These are phyloP conservation scores for Cutaneotrichosporon curvatum DNA, from an alignment of 1,284 basidiomycete genomes.

Conservation along the genomic window DNA sequence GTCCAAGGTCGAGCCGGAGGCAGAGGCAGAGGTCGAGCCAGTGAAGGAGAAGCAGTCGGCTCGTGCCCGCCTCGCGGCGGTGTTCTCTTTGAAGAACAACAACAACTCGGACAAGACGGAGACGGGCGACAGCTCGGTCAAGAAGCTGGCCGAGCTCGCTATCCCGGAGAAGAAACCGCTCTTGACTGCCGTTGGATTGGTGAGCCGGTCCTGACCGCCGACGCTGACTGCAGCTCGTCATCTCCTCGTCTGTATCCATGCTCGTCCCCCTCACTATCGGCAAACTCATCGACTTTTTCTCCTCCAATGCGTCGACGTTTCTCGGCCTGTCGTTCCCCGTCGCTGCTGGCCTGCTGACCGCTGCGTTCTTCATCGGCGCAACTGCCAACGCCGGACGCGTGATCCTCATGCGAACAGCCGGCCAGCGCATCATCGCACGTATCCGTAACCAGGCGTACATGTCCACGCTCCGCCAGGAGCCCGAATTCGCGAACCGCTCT, in stretches of 20 bases:
- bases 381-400: constrained; percentile 62
- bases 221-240: constrained; percentile 47
- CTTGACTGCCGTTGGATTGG: constrained; percentile 59
- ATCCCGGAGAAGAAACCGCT: constrained; percentile 70
- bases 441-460: constrained; percentile 76
- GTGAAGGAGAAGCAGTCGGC: constrained; percentile 1
- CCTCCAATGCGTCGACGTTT: constrained; percentile 67
- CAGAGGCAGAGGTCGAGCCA: background rate
- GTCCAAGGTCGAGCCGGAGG: background rate
- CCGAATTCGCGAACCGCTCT: constrained; percentile 84
- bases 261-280: constrained; percentile 84
- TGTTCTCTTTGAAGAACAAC: constrained; percentile 1
- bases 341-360: constrained; percentile 67
- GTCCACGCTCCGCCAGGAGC: constrained; percentile 77
- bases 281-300: constrained; percentile 86
- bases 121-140: constrained; percentile 43
- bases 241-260: constrained; percentile 64
- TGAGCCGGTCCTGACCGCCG: constrained; percentile 41
- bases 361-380: constrained; percentile 81
- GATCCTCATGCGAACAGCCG: constrained; percentile 79
- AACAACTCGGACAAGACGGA: constrained; percentile 3
- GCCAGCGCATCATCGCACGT: constrained; percentile 85
- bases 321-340: constrained; percentile 68
- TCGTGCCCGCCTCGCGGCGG: background rate
- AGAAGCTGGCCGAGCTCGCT: constrained; percentile 68